Percentiles rank a stretch among this genome's conserved stretches.
These are phyloP conservation scores for Aristolochia fimbriata DNA, from an alignment of 164 flowering plant species.

Conservation along the genomic window DNA sequence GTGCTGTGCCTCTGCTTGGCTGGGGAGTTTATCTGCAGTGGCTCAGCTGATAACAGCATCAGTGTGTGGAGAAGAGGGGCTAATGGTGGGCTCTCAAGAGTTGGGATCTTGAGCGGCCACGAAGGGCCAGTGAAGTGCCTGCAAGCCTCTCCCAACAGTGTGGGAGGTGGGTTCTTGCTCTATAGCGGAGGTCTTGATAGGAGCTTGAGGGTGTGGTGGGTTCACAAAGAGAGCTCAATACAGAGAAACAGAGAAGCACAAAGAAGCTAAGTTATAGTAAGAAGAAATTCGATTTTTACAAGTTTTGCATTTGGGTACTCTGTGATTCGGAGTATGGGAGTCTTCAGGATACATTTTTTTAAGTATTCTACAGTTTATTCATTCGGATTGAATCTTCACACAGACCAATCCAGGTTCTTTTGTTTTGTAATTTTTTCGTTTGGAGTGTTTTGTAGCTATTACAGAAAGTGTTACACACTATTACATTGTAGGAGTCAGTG, in stretches of 20 bases:
- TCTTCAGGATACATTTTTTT: too few species aligned
- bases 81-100: slow-evolving; percentile 29
- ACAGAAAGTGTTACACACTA: too few species aligned
- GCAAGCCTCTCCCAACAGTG: slow-evolving; percentile 49
- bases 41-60: slow-evolving; percentile 84
- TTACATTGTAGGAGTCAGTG: too few species aligned
- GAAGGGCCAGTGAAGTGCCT: slow-evolving; percentile 90
- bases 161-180: slow-evolving; percentile 84
- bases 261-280: background rate
- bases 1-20: slow-evolving; percentile 62
- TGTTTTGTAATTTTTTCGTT: too few species aligned
- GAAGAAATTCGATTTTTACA: background rate
- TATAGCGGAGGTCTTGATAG: slow-evolving; percentile 94
- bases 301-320: too few species aligned
- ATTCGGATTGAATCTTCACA: too few species aligned
- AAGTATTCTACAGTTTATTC: too few species aligned
- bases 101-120: slow-evolving; percentile 62
- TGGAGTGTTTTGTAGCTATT: too few species aligned
- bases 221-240: slow-evolving; percentile 32
- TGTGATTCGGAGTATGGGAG: too few species aligned
- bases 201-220: slow-evolving; percentile 94
- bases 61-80: slow-evolving; percentile 68
- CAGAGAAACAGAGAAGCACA: slow-evolving; percentile 1
- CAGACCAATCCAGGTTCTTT: too few species aligned
- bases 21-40: slow-evolving; percentile 69